Base-by-base conservation (phyloP, 345 rosid species). In the Murraya koenigii region DNA sequence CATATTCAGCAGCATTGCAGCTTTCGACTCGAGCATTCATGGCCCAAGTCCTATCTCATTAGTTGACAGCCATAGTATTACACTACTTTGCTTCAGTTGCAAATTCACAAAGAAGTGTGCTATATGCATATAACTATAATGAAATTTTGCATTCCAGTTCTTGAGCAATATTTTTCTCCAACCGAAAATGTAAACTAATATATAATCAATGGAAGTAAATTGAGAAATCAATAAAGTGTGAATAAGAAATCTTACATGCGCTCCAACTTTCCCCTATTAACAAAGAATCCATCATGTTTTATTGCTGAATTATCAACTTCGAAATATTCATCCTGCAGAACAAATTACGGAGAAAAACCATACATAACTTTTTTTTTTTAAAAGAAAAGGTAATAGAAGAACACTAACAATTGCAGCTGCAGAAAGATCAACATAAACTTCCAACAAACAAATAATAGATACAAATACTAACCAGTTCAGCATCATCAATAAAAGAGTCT, bases 401-500 rank as follows among this genome's bases (percentile, higher is more conserved):
- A 38, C 3, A 80, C 41, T 55, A 25, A 19, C 33, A 61, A 66
- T 8, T 30, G 28, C 30, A 61, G 63, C 36, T 20, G 77, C 77
- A 59, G 15, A 49, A 62, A 22, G 35, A 44, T 49, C 33, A 72
- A 73, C 9, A 61, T 47, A 72, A 41, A 78, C 56, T 54, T 32
- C 25, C 49, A 71, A 69, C 14, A 23, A 60, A 69, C 14, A 39
- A 47, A 52, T 47, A 72, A 75, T 19, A 52, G 36, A 77, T 22
- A 23, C 44, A 69, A 79, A 73, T 41, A 85, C 94, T 72, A 79
- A 95, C 99, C 98, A 95, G 87, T 81, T 95, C 99, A 30, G 83
- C 90, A 76, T 95, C 99, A 74, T 95, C 99, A 68, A 95, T 95
- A 82, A 95, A 95, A 35, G 99, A 95, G 82, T 95, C 99, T 81